These are phyloP conservation scores for Auricularia cornea DNA, from an alignment of 768 basidiomycete species.

Conservation along the genomic window DNA sequence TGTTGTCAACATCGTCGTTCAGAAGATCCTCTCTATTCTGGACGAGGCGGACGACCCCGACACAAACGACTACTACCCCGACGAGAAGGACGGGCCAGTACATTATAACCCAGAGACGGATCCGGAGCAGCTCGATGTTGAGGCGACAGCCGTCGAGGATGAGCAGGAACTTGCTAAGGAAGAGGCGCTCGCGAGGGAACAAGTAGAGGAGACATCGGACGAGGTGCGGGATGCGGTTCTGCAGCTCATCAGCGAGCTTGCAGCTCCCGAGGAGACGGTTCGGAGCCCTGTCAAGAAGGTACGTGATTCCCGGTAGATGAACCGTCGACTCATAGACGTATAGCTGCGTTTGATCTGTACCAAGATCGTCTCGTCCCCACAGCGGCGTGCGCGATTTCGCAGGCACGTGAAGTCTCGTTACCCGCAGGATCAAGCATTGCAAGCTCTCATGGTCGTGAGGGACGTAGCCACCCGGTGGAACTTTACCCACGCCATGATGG, in stretches of 20 bases:
- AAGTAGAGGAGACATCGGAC: neutral
- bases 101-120: constrained; percentile 23
- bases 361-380: constrained; percentile 27
- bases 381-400: constrained; percentile 19
- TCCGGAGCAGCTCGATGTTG: constrained; percentile 13
- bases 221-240: neutral
- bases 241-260: neutral
- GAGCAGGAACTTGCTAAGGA: neutral
- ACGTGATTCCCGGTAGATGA: neutral
- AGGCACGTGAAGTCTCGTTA: constrained; percentile 7
- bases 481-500: constrained; percentile 29
- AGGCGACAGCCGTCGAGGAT: constrained; percentile 8
- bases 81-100: constrained; percentile 21
- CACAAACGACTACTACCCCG: constrained; percentile 18
- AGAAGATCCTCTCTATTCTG: constrained; percentile 19
- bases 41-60: constrained; percentile 22
- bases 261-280: neutral
- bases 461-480: constrained; percentile 30
- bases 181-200: constrained; percentile 7
- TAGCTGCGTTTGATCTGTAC: constrained; percentile 24
- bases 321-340: neutral
- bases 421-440: constrained; percentile 7
- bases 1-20: constrained; percentile 31
- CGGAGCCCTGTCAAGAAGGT: constrained; percentile 12
- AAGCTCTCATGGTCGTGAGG: constrained; percentile 20